These are phyloP conservation scores for Rhodotorula sp. DNA, from an alignment of 1,284 basidiomycete genomes.

Conservation along the genomic window DNA sequence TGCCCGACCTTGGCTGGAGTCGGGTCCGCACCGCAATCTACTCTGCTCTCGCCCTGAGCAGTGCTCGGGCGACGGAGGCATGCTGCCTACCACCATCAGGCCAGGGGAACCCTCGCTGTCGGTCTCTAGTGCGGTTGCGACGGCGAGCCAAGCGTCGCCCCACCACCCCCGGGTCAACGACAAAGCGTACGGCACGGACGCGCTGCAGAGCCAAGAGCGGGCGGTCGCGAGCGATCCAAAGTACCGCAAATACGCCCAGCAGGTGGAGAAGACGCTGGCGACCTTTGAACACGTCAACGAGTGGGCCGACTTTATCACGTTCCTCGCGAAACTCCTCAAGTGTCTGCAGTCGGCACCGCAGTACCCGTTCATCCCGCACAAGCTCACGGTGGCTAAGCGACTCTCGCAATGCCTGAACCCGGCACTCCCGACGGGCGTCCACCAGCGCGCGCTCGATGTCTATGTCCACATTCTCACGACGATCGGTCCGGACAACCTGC, in stretches of 20 bases:
- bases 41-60: too few species aligned
- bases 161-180: background rate
- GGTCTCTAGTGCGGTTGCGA: background rate
- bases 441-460: conserved; percentile 92
- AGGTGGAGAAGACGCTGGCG: conserved; percentile 86
- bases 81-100: background rate
- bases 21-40: too few species aligned
- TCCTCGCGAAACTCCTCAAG: conserved; percentile 93
- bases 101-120: background rate
- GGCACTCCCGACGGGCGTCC: conserved; percentile 91
- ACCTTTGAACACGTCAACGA: conserved; percentile 96
- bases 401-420: conserved; percentile 96
- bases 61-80: background rate
- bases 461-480: conserved; percentile 87
- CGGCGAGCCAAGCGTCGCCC: background rate
- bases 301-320: conserved; percentile 99
- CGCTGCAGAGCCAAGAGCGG: background rate
- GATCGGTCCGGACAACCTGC: conserved; percentile 82
- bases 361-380: conserved; percentile 93
- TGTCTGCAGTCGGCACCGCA: conserved; percentile 86
- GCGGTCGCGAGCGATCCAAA: conserved; percentile 66
- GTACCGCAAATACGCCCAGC: conserved; percentile 88
- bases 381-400: conserved; percentile 90
- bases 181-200: background rate
- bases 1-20: too few species aligned